Evolutionary conservation across 257 asterid genomes (phyloP).

Genomic region (Craterostigma plantagineum): DNA sequence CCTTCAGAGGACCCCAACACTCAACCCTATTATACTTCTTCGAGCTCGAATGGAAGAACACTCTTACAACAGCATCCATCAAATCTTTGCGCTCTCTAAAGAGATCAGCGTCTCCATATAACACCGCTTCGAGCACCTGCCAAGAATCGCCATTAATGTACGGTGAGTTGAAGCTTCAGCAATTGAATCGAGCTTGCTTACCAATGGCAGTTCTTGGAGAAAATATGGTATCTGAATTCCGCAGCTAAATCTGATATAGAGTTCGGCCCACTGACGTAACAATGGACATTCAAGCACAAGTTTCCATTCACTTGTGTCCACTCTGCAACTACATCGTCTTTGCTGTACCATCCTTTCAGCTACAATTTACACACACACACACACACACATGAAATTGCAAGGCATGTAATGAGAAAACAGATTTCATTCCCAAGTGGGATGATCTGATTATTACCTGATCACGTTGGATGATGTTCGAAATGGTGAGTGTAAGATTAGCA

Average conservation of each 20-base stretch:
- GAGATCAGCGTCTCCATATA: conserved; percentile 64
- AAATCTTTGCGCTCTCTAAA: conserved; percentile 43
- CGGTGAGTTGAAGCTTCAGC: not conserved
- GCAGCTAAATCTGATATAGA: conserved; percentile 55
- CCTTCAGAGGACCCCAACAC: conserved; percentile 83
- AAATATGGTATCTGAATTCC: conserved; percentile 73
- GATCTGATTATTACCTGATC: conserved; percentile 35
- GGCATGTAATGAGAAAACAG: too few species aligned
- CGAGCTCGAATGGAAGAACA: conserved; percentile 76
- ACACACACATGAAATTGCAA: too few species aligned
- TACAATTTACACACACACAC: too few species aligned
- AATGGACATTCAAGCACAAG: conserved; percentile 67
- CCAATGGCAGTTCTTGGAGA: conserved; percentile 92
- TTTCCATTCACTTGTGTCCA: conserved; percentile 67
- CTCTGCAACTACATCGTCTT: conserved; percentile 87
- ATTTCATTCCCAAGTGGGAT: too few species aligned
- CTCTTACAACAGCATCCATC: conserved; percentile 64
- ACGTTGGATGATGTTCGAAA: conserved; percentile 47
- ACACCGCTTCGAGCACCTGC: conserved; percentile 78
- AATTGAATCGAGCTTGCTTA: conserved; percentile 11
- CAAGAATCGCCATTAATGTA: not conserved
- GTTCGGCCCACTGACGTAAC: conserved; percentile 74
- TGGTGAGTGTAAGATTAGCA: conserved; percentile 40
- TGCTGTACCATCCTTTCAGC: conserved; percentile 79
- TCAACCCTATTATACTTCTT: conserved; percentile 61